These are phyloP conservation scores for Magnolia kwangsiensis DNA, from an alignment of 164 flowering plant genomes.

Conservation along the genomic window DNA sequence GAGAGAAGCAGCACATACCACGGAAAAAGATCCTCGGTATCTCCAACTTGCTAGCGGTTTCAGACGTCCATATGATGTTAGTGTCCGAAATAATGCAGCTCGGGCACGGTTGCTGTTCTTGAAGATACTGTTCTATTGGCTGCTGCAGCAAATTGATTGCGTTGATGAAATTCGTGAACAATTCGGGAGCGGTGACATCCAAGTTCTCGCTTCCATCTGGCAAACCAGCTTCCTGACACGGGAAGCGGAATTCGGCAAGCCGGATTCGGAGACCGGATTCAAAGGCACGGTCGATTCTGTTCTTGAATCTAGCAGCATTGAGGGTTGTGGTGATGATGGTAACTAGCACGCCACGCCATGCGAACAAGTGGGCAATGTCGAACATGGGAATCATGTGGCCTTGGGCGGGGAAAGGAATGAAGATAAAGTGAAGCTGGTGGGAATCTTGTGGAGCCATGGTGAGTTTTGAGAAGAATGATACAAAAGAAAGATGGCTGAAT, in stretches of 20 bases:
- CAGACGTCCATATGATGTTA: slow-evolving; percentile 35
- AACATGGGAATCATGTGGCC: slow-evolving; percentile 40
- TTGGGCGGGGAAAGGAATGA: slow-evolving; percentile 26
- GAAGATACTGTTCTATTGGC: slow-evolving; percentile 30
- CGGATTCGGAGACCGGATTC: slow-evolving; percentile 24
- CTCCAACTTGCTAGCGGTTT: slow-evolving; percentile 24
- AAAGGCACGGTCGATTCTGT: slow-evolving; percentile 16
- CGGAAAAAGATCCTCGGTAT: slow-evolving; percentile 51
- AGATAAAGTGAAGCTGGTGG: slow-evolving; percentile 18
- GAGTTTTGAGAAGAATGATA: not conserved
- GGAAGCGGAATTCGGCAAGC: slow-evolving; percentile 26
- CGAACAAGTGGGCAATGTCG: slow-evolving; percentile 53
- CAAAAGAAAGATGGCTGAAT: too few species aligned
- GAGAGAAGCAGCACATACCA: slow-evolving; percentile 31
- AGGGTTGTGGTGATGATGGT: slow-evolving; percentile 55
- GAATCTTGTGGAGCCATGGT: slow-evolving; percentile 6
- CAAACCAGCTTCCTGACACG: slow-evolving; percentile 35
- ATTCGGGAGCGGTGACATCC: slow-evolving; percentile 31
- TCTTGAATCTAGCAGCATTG: slow-evolving; percentile 27
- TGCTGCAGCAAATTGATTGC: slow-evolving; percentile 32
- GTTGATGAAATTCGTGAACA: slow-evolving; percentile 21
- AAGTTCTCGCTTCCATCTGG: slow-evolving; percentile 51
- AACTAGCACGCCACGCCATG: slow-evolving; percentile 29
- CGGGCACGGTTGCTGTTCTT: slow-evolving; percentile 25
- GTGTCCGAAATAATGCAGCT: slow-evolving; percentile 47